phyloP scores from a whole-genome alignment of 2,329 filamentous ascomycete genomes.

The Pseudogymnoascus sp. region DNA sequence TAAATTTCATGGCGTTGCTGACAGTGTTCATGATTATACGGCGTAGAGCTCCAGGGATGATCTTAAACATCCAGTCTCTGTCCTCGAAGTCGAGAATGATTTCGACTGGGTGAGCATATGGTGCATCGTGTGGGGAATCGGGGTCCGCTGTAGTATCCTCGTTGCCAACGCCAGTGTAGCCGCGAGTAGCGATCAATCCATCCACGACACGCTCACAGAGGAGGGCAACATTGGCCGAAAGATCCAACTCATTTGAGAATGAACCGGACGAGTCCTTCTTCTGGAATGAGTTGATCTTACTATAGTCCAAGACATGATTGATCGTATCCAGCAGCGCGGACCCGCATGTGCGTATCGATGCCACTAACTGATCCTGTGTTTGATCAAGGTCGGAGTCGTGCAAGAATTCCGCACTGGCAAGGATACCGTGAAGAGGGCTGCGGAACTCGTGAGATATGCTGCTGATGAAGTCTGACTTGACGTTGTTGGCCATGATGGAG shows the following conservation, averaged over 20 bases:
- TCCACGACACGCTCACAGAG: constrained; percentile 26
- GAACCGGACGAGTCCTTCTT: constrained; percentile 16
- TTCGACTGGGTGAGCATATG: constrained; percentile 14
- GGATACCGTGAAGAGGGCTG: constrained; percentile 38
- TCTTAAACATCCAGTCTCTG: constrained; percentile 24
- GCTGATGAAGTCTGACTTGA: constrained; percentile 26
- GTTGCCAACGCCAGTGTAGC: neutral
- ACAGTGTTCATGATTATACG: constrained; percentile 53
- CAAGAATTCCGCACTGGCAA: constrained; percentile 47
- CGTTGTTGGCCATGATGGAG: constrained; percentile 23
- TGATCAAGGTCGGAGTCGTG: constrained; percentile 41
- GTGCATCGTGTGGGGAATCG: neutral
- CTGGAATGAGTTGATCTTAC: constrained; percentile 44
- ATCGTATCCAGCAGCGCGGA: constrained; percentile 47
- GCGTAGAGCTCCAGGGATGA: constrained; percentile 24
- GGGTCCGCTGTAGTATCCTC: neutral
- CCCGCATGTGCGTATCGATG: constrained; percentile 45
- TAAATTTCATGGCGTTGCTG: constrained; percentile 57
- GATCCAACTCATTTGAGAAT: constrained; percentile 24
- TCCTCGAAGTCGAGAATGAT: constrained; percentile 26
- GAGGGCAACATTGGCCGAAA: constrained; percentile 24
- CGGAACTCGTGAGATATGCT: constrained; percentile 27
- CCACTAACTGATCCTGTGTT: constrained; percentile 39
- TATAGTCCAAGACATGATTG: constrained; percentile 48
- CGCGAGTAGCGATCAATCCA: constrained; percentile 24